These are phyloP conservation scores for Chytridium lagenaria DNA, from an alignment of 371 early-diverging fungal species.

Conservation along the genomic window DNA sequence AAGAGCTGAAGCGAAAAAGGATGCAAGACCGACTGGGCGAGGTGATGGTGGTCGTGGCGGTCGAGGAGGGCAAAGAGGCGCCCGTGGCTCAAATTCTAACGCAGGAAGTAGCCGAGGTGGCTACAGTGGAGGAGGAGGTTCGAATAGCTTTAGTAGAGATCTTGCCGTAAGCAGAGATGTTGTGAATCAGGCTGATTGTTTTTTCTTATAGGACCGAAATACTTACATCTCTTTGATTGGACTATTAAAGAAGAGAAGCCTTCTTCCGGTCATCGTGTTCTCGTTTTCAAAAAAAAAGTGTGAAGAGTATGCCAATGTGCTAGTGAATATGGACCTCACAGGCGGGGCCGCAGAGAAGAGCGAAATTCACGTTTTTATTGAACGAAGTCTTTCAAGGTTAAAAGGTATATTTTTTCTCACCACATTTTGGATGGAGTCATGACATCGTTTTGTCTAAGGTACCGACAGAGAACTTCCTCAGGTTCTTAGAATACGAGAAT, in stretches of 20 bases:
- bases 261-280: conserved; percentile 96
- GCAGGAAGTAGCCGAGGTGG: conserved; percentile 54
- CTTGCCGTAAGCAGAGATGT: conserved; percentile 14
- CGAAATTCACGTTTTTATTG: conserved; percentile 87
- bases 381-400: conserved; percentile 76
- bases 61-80: conserved; percentile 57
- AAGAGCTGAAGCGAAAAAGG: conserved; percentile 20
- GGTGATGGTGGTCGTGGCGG: conserved; percentile 52
- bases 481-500: conserved; percentile 81
- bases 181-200: not conserved
- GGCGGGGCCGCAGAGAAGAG: conserved; percentile 75
- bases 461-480: conserved; percentile 91
- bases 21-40: conserved; percentile 34
- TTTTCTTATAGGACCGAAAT: conserved; percentile 67
- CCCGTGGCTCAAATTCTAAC: conserved; percentile 41
- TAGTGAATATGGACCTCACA: conserved; percentile 82
- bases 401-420: conserved; percentile 54
- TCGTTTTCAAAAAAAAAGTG: conserved; percentile 97
- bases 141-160: conserved; percentile 29
- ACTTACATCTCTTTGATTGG: conserved; percentile 82
- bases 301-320: conserved; percentile 86
- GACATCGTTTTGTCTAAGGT: conserved; percentile 52
- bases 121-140: conserved; percentile 36
- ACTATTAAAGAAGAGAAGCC: conserved; percentile 71
- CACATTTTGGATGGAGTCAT: conserved; percentile 8